Evolutionary conservation across 1,139 yeast species (phyloP).

Genomic region (Magnusiomyces suaveolens): DNA sequence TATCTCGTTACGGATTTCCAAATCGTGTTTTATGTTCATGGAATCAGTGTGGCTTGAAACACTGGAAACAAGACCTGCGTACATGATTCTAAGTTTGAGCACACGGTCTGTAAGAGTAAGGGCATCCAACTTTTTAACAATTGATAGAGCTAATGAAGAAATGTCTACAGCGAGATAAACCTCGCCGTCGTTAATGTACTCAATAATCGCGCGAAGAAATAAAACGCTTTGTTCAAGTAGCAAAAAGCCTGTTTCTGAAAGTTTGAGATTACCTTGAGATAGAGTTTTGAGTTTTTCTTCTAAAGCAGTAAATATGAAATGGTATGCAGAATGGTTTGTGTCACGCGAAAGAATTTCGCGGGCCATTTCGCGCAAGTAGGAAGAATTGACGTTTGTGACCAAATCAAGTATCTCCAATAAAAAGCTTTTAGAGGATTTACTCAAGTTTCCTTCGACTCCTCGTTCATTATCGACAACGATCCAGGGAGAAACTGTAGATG

Average conservation of each 20-base stretch:
- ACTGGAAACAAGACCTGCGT: conserved; percentile 46
- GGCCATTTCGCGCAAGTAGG: conserved; percentile 37
- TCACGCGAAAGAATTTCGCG: conserved; percentile 41
- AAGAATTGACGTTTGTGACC: conserved; percentile 19
- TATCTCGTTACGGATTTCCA: conserved; percentile 48
- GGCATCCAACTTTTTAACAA: conserved; percentile 33
- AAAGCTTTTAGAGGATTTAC: conserved; percentile 16
- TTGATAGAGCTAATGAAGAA: conserved; percentile 32
- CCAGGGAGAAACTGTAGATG: conserved; percentile 32
- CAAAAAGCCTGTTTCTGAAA: conserved; percentile 26
- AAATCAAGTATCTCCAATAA: conserved; percentile 21
- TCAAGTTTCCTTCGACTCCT: conserved; percentile 15
- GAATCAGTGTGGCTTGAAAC: conserved; percentile 38
- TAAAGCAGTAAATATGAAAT: conserved; percentile 31
- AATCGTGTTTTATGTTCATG: conserved; percentile 42
- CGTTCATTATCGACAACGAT: conserved; percentile 21
- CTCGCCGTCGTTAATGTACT: conserved; percentile 34
- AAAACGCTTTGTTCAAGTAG: conserved; percentile 37
- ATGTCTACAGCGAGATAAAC: conserved; percentile 38
- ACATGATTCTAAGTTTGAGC: conserved; percentile 44
- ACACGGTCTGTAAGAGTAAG: conserved; percentile 36
- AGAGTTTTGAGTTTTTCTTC: conserved; percentile 15
- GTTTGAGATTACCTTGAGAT: background rate
- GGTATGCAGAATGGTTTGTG: conserved; percentile 37
- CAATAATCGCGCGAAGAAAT: conserved; percentile 36